A percentile compares a stretch with the other conserved stretches of the same genome.
These are phyloP conservation scores for Tulasnella sp. DNA, from an alignment of 768 basidiomycete species.

Conservation along the genomic window DNA sequence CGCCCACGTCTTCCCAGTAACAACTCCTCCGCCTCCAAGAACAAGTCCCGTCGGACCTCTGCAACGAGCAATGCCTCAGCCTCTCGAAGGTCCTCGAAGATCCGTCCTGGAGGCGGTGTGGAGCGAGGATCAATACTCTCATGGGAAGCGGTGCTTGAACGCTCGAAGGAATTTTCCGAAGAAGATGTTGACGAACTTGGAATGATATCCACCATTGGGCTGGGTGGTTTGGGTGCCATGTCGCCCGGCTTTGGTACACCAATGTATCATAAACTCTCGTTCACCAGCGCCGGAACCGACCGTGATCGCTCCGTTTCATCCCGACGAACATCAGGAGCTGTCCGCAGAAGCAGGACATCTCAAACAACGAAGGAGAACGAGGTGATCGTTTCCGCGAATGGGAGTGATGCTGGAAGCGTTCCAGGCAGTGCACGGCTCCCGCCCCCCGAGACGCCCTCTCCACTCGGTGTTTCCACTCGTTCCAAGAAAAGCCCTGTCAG, in stretches of 20 bases:
- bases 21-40: too few species aligned
- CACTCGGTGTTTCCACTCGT: constrained; percentile 1
- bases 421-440: not conserved
- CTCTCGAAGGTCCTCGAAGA: constrained; percentile 1
- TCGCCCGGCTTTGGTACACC: constrained; percentile 23
- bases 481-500: not conserved
- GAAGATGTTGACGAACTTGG: constrained; percentile 12
- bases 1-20: too few species aligned
- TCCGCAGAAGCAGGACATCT: not conserved
- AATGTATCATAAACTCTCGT: constrained; percentile 6
- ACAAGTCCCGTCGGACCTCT: too few species aligned
- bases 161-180: constrained; percentile 16
- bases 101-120: not conserved
- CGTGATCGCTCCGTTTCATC: not conserved
- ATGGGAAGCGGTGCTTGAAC: constrained; percentile 19
- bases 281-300: not conserved
- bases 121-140: constrained; percentile 17
- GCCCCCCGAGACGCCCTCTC: constrained; percentile 15
- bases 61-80: not conserved
- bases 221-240: constrained; percentile 8
- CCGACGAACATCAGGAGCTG: not conserved
- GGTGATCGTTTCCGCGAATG: not conserved
- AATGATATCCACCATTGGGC: constrained; percentile 14
- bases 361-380: not conserved
- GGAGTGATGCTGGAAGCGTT: not conserved